Evolutionary conservation across 2,329 filamentous ascomycete genomes (phyloP).

Genomic region (Pseudofabraea citricarpa): DNA sequence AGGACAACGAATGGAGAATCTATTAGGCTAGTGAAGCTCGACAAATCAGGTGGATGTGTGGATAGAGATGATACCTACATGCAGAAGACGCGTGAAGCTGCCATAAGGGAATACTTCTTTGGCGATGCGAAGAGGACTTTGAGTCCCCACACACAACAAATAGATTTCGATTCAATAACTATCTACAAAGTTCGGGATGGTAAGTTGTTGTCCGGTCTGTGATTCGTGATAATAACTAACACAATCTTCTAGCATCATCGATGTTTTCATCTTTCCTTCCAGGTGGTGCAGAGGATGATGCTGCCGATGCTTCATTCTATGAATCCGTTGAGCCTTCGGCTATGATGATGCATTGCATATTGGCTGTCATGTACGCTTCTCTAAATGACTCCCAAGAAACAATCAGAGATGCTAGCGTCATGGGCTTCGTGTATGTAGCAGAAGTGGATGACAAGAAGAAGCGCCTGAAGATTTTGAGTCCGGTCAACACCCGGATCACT

Average conservation of each 20-base stretch:
- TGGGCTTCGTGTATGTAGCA: constrained; percentile 90
- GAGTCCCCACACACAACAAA: constrained; percentile 80
- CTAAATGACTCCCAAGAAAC: constrained; percentile 64
- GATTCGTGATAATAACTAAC: too few species aligned
- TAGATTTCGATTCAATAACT: constrained; percentile 69
- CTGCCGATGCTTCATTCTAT: constrained; percentile 36
- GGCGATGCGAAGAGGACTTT: constrained; percentile 72
- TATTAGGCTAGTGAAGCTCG: constrained; percentile 71
- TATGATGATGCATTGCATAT: constrained; percentile 71
- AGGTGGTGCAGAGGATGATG: constrained; percentile 23
- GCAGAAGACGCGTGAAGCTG: constrained; percentile 66
- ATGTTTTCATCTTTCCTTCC: constrained; percentile 28
- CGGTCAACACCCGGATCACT: constrained; percentile 76
- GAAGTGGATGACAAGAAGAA: constrained; percentile 84
- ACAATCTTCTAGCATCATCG: too few species aligned
- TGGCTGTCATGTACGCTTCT: constrained; percentile 79
- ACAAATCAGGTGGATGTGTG: constrained; percentile 82
- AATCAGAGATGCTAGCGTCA: constrained; percentile 75
- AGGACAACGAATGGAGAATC: constrained; percentile 57
- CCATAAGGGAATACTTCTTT: constrained; percentile 93
- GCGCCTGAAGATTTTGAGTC: constrained; percentile 76
- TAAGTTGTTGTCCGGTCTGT: too few species aligned
- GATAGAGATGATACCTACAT: constrained; percentile 70
- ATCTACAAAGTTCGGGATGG: constrained; percentile 67
- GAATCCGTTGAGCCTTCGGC: constrained; percentile 61